Evolutionary conservation across 2,329 filamentous ascomycete genomes (phyloP).

Genomic region (Diaporthe australafricana): DNA sequence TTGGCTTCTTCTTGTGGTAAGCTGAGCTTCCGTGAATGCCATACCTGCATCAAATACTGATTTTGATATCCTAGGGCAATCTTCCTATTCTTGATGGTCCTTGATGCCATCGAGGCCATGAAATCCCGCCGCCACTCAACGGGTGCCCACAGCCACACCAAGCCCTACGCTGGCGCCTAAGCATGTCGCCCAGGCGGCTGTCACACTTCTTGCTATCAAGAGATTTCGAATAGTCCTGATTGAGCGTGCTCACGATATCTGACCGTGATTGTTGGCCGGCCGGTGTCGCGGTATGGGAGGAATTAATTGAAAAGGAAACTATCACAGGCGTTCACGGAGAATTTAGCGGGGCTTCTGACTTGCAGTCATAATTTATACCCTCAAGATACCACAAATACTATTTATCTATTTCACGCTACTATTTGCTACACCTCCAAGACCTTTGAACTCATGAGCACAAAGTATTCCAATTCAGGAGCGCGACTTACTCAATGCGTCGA

Average conservation of each 20-base stretch:
- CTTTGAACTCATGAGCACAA: background rate
- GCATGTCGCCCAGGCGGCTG: background rate
- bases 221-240: background rate
- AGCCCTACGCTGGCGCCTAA: slow-evolving; percentile 40
- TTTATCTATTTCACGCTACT: background rate
- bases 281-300: background rate
- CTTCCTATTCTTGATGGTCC: slow-evolving; percentile 59
- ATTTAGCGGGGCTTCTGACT: slow-evolving; percentile 3
- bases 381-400: slow-evolving; percentile 13
- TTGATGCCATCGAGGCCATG: slow-evolving; percentile 59
- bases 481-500: background rate
- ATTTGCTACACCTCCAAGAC: background rate
- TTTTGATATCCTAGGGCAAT: slow-evolving; percentile 52
- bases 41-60: background rate
- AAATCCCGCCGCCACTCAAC: slow-evolving; percentile 52
- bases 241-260: background rate
- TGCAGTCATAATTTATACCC: slow-evolving; percentile 22
- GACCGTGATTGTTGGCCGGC: background rate
- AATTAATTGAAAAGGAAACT: background rate
- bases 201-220: background rate
- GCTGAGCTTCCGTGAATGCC: slow-evolving; percentile 27
- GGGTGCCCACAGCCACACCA: slow-evolving; percentile 36
- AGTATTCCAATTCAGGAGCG: background rate
- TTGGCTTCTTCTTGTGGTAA: slow-evolving; percentile 73
- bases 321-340: background rate